A percentile compares a stretch with the other conserved stretches of the same genome.
phyloP scores from a whole-genome alignment of 805 yeast genomes.

The Myxozyma monticola region DNA sequence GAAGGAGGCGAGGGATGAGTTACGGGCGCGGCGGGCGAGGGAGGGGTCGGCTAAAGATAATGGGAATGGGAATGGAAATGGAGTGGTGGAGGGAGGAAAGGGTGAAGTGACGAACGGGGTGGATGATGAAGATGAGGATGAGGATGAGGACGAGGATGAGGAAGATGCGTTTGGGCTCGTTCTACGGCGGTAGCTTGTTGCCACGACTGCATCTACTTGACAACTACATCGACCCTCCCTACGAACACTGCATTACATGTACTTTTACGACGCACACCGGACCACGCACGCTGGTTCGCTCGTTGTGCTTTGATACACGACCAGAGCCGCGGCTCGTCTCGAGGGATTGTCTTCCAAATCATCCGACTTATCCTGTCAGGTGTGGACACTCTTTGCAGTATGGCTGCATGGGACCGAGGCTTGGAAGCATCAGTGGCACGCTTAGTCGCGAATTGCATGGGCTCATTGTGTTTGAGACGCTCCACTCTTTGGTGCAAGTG shows the following conservation, averaged over 20 bases:
- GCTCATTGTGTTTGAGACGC: no score
- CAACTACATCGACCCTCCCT: background rate
- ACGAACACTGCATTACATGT: background rate
- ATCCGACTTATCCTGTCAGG: no score
- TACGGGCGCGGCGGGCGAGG: conserved; percentile 3
- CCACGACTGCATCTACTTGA: background rate
- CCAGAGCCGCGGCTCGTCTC: background rate
- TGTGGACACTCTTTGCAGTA: no score
- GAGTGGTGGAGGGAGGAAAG: background rate
- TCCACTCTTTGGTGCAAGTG: no score
- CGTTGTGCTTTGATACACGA: background rate
- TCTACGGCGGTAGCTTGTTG: background rate
- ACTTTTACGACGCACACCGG: background rate
- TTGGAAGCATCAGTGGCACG: no score
- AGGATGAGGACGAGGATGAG: conserved; percentile 15
- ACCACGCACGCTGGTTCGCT: background rate
- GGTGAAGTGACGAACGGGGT: background rate
- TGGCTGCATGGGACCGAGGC: no score
- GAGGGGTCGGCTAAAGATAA: background rate
- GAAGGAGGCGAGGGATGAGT: conserved; percentile 20
- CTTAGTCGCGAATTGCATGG: no score
- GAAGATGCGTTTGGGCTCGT: conserved; percentile 6
- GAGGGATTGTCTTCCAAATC: background rate
- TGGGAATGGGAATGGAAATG: background rate
- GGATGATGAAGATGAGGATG: conserved; percentile 8